Evolutionary conservation across 192 early-diverging fungal species (phyloP).

Genomic region (Entomortierella beljakovae): DNA sequence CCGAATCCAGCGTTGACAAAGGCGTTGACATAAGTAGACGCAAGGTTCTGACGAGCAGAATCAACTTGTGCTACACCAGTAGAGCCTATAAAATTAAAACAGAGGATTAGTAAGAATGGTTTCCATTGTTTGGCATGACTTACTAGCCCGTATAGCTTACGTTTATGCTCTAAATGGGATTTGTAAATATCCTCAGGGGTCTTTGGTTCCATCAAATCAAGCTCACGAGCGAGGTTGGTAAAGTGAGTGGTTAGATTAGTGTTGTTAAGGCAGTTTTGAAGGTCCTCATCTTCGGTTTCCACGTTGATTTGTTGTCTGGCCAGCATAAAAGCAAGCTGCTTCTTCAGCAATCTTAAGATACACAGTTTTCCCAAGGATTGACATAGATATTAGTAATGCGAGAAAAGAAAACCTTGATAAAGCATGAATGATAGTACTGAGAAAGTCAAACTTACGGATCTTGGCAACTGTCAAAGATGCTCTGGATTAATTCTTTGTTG

Average conservation of each 20-base stretch:
- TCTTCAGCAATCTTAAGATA: conserved; percentile 76
- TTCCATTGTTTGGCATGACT: too few species aligned
- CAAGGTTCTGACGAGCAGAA: conserved; percentile 95
- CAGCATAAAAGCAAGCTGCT: conserved; percentile 95
- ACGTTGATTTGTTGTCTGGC: conserved; percentile 89
- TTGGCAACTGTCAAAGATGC: conserved; percentile 84
- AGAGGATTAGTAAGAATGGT: too few species aligned
- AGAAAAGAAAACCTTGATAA: background rate
- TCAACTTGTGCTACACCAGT: conserved; percentile 78
- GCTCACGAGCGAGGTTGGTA: conserved; percentile 87
- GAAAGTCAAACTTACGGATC: conserved; percentile 70
- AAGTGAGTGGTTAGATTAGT: conserved; percentile 89
- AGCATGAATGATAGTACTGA: background rate
- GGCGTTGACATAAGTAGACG: conserved; percentile 98
- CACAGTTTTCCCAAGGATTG: background rate
- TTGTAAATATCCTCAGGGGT: conserved; percentile 99
- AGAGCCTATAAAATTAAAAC: conserved; percentile 68
- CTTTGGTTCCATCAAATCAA: conserved; percentile 96
- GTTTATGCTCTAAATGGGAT: conserved; percentile 91
- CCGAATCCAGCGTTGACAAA: conserved; percentile 99
- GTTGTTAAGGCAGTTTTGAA: conserved; percentile 92
- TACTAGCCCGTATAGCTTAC: conserved; percentile 56
- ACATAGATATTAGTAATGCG: background rate
- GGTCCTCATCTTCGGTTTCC: conserved; percentile 86
- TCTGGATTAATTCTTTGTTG: conserved; percentile 83